A percentile compares a stretch with the other conserved stretches of the same genome.
Evolutionary conservation across 2,329 filamentous ascomycete species (phyloP).

Genomic region (Didymella lethalis): DNA sequence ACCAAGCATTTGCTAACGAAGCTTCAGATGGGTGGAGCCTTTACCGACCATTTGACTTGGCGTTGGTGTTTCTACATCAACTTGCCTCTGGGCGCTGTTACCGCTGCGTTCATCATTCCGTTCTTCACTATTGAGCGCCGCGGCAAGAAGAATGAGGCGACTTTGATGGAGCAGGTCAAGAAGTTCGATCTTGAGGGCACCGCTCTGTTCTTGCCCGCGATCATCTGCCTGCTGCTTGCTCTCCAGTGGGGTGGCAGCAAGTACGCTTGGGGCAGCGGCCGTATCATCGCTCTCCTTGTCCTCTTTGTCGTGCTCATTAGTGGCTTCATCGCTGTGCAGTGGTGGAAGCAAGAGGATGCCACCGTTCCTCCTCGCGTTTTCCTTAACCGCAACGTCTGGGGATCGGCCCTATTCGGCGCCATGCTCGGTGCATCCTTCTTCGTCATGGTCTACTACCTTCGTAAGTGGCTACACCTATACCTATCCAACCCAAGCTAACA

Average conservation of each 20-base stretch:
- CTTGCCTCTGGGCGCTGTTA: constrained; percentile 59
- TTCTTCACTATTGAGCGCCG: constrained; percentile 49
- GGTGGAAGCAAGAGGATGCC: constrained; percentile 55
- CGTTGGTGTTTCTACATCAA: constrained; percentile 59
- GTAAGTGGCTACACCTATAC: constrained; percentile 20
- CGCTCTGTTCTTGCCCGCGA: constrained; percentile 54
- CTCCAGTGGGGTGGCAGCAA: constrained; percentile 61
- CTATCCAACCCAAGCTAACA: constrained; percentile 18
- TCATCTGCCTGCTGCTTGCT: constrained; percentile 59
- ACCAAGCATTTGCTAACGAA: constrained; percentile 36
- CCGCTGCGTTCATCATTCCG: constrained; percentile 52
- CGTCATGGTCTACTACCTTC: constrained; percentile 56
- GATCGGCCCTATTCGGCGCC: constrained; percentile 52
- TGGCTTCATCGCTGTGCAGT: constrained; percentile 54
- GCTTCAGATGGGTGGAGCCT: constrained; percentile 54
- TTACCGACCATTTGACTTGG: constrained; percentile 57
- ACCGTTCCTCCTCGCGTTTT: constrained; percentile 58
- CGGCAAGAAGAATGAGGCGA: constrained; percentile 43
- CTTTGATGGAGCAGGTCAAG: constrained; percentile 50
- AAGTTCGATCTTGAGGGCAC: constrained; percentile 59
- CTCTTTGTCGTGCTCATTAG: constrained; percentile 54
- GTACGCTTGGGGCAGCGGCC: constrained; percentile 55
- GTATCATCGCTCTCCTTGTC: constrained; percentile 58
- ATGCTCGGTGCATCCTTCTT: constrained; percentile 56
- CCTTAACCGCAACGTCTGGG: constrained; percentile 56